phyloP scores from a whole-genome alignment of 805 yeast genomes.

The Cyberlindnera euphorbiiphila region DNA sequence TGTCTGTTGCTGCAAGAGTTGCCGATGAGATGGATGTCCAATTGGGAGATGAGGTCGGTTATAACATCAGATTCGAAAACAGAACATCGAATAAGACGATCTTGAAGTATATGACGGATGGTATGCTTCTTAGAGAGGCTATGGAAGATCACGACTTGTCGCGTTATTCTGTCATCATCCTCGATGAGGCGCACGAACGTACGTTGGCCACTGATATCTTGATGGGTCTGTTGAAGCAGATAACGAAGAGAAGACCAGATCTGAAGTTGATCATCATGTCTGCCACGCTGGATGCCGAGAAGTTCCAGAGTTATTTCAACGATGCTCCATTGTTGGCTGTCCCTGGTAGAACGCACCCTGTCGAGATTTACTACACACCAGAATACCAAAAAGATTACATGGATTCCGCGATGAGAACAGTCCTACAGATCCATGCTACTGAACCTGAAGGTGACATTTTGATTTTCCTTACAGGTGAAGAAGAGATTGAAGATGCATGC shows the following conservation, averaged over 20 bases:
- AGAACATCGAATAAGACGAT: slow-evolving; percentile 77
- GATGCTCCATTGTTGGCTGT: slow-evolving; percentile 93
- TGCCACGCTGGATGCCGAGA: slow-evolving; percentile 96
- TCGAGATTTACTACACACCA: slow-evolving; percentile 94
- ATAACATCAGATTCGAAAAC: slow-evolving; percentile 90
- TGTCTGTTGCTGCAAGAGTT: slow-evolving; percentile 96
- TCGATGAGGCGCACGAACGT: slow-evolving; percentile 98
- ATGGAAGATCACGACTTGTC: slow-evolving; percentile 88
- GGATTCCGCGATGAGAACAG: slow-evolving; percentile 94
- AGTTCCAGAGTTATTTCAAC: slow-evolving; percentile 85
- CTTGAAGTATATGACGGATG: slow-evolving; percentile 96
- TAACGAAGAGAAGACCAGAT: slow-evolving; percentile 76
- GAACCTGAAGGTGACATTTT: slow-evolving; percentile 91
- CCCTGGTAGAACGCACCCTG: slow-evolving; percentile 98
- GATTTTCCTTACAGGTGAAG: slow-evolving; percentile 91
- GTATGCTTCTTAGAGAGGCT: slow-evolving; percentile 95
- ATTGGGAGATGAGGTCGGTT: slow-evolving; percentile 93
- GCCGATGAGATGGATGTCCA: slow-evolving; percentile 96
- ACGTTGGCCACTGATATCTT: slow-evolving; percentile 94
- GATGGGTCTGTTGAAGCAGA: slow-evolving; percentile 90
- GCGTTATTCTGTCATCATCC: slow-evolving; percentile 81
- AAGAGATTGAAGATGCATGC: slow-evolving; percentile 96
- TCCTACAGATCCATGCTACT: slow-evolving; percentile 93
- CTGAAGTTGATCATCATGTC: slow-evolving; percentile 93
- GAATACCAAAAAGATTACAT: slow-evolving; percentile 93